Evolutionary conservation across 163 green algal genomes (phyloP).

Genomic region (Chlorella variabilis): DNA sequence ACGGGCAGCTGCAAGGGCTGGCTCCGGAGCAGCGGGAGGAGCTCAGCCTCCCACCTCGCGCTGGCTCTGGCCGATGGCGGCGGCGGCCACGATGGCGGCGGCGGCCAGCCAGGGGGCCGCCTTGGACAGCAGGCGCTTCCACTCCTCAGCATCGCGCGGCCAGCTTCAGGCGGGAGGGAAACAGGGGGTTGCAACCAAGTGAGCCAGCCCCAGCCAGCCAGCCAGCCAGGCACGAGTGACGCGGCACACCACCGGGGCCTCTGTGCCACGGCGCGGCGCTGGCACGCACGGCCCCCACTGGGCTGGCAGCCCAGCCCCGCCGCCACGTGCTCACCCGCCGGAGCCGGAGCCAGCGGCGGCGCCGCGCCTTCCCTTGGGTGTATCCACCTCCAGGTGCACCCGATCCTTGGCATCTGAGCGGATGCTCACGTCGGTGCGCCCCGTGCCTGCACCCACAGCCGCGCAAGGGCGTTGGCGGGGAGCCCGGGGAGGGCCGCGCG

Average conservation of each 20-base stretch:
- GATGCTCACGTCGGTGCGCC: neutral
- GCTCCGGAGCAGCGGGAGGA: no score
- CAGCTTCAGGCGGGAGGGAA: neutral
- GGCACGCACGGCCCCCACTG: no score
- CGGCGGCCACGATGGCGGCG: neutral
- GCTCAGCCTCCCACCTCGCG: conserved; percentile 1
- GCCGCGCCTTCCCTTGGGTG: neutral
- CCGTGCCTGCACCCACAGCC: neutral
- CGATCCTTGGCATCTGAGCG: neutral
- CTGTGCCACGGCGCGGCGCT: no score
- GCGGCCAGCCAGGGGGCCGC: conserved; percentile 27
- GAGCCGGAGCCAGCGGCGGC: no score
- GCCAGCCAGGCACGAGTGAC: no score
- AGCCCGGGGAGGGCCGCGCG: neutral
- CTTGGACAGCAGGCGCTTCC: conserved; percentile 29
- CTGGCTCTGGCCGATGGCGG: neutral
- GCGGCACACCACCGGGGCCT: no score
- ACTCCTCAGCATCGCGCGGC: conserved; percentile 28
- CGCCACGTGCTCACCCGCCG: no score
- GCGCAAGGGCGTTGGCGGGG: no score
- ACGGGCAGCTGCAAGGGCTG: no score
- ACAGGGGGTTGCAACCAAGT: no score
- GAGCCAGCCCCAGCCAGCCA: no score
- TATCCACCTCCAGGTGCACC: neutral
- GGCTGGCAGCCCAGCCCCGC: no score